Conservation (phyloP, 2,329 filamentous ascomycete genomes). For the Beauveria medogensis region DNA sequence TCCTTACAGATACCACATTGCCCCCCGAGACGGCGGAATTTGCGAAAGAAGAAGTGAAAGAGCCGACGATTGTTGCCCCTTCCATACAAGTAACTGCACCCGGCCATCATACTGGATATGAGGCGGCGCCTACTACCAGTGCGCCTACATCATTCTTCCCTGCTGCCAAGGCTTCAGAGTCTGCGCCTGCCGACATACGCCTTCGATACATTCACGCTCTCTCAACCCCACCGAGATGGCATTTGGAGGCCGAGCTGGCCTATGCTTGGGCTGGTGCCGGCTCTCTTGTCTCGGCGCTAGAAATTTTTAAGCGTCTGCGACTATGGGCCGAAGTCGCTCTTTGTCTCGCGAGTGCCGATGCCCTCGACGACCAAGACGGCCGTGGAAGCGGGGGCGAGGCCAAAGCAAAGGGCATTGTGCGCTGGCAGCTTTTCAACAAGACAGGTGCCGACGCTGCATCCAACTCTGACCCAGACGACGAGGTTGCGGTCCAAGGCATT, state of each 20-base stretch:
- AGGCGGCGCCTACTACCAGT: constrained; percentile 13
- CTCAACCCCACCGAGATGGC: constrained; percentile 81
- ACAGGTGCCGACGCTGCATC: constrained; percentile 30
- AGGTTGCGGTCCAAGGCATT: constrained; percentile 42
- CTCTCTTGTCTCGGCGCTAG: constrained; percentile 79
- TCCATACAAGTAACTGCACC: constrained; percentile 37
- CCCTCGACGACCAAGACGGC: constrained; percentile 49
- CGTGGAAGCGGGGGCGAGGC: constrained; percentile 58
- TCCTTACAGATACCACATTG: constrained; percentile 71
- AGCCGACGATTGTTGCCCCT: constrained; percentile 30
- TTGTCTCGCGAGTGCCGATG: constrained; percentile 62
- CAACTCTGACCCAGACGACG: constrained; percentile 37
- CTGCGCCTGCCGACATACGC: constrained; percentile 67
- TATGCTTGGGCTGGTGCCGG: constrained; percentile 87
- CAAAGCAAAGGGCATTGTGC: constrained; percentile 69
- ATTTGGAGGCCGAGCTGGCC: constrained; percentile 86
- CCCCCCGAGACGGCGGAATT: constrained; percentile 22
- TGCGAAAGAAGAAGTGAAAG: constrained; percentile 18
- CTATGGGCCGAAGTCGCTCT: constrained; percentile 94
- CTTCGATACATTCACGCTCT: constrained; percentile 79
- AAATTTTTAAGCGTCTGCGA: constrained; percentile 88
- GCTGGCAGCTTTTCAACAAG: constrained; percentile 69
- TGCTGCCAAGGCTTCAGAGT: constrained; percentile 63
- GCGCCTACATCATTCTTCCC: constrained; percentile 75
- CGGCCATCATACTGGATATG: constrained; percentile 19